Conservation (phyloP, 768 basidiomycete genomes). For the Pleurotus platypus region DNA sequence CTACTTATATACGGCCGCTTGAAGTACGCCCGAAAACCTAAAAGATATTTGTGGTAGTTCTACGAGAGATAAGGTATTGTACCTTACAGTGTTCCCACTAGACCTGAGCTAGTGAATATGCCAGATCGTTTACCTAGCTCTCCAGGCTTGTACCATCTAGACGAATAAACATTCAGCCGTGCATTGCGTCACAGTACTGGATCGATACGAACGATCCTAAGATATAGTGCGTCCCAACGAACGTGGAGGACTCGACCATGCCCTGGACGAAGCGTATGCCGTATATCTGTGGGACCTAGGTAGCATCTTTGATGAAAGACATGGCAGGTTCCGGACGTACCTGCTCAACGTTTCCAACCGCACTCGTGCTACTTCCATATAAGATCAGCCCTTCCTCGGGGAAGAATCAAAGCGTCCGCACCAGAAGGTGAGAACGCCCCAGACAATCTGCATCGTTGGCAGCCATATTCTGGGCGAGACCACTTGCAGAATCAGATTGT, state of each 20-base stretch:
- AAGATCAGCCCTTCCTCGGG: background rate
- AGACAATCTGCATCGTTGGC: conserved; percentile 60
- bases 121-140: conserved; percentile 72
- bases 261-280: conserved; percentile 73
- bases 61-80: background rate
- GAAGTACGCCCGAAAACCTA: conserved; percentile 65
- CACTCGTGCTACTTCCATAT: conserved; percentile 42
- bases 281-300: conserved; percentile 41
- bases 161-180: background rate
- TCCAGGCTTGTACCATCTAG: conserved; percentile 65
- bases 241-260: conserved; percentile 70
- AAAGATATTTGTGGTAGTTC: background rate
- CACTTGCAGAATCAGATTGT: conserved; percentile 64
- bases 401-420: conserved; percentile 19
- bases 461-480: conserved; percentile 65
- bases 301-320: no score
- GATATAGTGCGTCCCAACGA: conserved; percentile 71
- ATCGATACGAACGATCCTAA: conserved; percentile 56
- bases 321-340: conserved; percentile 21
- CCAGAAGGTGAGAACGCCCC: conserved; percentile 68
- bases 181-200: background rate
- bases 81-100: conserved; percentile 56
- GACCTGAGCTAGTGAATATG: conserved; percentile 64
- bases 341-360: conserved; percentile 52
- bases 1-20: conserved; percentile 59